Evolutionary conservation across 73 alveolate species (phyloP).

Genomic region (Urostyla sp.): DNA sequence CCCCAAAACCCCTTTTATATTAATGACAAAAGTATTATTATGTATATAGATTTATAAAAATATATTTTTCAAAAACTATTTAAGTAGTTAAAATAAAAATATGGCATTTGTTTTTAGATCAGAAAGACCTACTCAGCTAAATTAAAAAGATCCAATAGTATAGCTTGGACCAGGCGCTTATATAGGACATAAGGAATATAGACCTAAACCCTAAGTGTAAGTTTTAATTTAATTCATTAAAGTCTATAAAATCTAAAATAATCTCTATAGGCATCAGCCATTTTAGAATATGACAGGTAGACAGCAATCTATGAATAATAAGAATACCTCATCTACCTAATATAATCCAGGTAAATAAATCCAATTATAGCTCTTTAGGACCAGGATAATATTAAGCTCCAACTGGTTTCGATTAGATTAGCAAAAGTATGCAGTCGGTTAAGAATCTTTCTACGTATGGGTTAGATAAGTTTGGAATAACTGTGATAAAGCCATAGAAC

Average conservation of each 20-base stretch:
- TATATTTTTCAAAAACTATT: constrained; percentile 9
- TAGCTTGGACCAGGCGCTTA: constrained; percentile 69
- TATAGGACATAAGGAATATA: constrained; percentile 57
- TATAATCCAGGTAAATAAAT: constrained; percentile 37
- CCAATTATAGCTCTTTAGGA: not conserved
- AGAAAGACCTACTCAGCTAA: constrained; percentile 52
- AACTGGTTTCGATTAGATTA: constrained; percentile 48
- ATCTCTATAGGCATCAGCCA: constrained; percentile 29
- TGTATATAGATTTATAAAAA: no score
- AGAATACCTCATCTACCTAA: not conserved
- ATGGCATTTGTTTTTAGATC: constrained; percentile 76
- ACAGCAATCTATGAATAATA: constrained; percentile 22
- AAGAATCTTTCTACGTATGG: constrained; percentile 53
- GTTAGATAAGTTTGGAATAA: constrained; percentile 52
- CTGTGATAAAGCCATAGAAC: constrained; percentile 63
- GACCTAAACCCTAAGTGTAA: constrained; percentile 34
- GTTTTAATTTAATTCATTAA: no score
- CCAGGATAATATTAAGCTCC: constrained; percentile 44
- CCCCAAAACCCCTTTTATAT: no score
- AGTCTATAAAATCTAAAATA: not conserved
- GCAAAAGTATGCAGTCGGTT: constrained; percentile 52
- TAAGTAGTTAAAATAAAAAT: constrained; percentile 16
- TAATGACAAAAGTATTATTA: no score
- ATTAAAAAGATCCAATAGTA: constrained; percentile 15
- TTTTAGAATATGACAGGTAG: constrained; percentile 55